Evolutionary conservation across 2,329 filamentous ascomycete genomes (phyloP).

Genomic region (Capronia coronata): DNA sequence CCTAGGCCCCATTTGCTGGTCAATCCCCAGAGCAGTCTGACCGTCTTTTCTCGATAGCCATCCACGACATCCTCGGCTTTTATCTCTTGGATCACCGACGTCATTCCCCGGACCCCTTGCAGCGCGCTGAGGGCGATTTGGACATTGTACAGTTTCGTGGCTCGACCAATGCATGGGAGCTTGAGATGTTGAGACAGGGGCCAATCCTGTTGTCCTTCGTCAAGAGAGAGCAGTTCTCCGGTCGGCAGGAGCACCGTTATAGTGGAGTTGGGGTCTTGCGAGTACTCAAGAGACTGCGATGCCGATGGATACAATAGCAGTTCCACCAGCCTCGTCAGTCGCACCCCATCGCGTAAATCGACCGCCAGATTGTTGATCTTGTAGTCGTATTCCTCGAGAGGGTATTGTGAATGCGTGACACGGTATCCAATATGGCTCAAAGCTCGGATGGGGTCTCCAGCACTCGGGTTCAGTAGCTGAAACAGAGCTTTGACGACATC

Average conservation of each 20-base stretch:
- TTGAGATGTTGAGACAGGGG: conserved; percentile 53
- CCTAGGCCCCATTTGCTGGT: conserved; percentile 52
- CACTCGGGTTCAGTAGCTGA: conserved; percentile 51
- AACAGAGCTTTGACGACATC: conserved; percentile 48
- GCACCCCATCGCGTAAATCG: conserved; percentile 56
- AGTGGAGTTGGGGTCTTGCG: conserved; percentile 33
- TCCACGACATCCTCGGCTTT: conserved; percentile 55
- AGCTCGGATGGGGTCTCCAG: conserved; percentile 51
- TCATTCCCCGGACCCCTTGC: conserved; percentile 38
- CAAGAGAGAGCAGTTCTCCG: conserved; percentile 36
- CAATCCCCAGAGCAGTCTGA: conserved; percentile 55
- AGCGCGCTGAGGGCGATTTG: conserved; percentile 52
- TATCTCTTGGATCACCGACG: conserved; percentile 39
- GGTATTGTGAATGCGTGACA: conserved; percentile 50
- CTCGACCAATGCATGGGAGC: conserved; percentile 49
- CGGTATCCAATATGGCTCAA: conserved; percentile 53
- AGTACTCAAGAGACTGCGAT: conserved; percentile 27
- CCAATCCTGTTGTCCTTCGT: conserved; percentile 34
- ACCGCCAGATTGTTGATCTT: conserved; percentile 54
- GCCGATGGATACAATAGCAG: conserved; percentile 45
- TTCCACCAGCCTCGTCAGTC: conserved; percentile 55
- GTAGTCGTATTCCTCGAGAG: conserved; percentile 54
- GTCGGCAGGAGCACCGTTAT: conserved; percentile 43
- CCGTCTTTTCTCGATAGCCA: conserved; percentile 58
- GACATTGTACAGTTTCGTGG: conserved; percentile 55